Base-by-base conservation (phyloP, 768 basidiomycete species). In the Mycena indigotica region DNA sequence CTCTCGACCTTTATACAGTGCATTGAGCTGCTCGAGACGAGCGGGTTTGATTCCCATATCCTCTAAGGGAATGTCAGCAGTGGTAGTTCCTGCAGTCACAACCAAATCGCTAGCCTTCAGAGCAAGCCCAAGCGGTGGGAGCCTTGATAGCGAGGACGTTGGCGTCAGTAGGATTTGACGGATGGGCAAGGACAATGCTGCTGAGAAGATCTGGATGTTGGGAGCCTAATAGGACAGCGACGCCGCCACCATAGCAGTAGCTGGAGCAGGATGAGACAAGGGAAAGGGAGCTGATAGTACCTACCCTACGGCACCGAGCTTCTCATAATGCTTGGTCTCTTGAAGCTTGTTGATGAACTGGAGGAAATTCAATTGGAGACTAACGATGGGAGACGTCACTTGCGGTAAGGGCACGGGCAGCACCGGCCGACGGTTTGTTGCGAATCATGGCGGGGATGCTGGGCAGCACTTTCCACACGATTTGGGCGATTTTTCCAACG, bases 281-380 rank as follows among this genome's bases (percentile, higher is more conserved):
- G 39, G 26, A 48, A 38, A 40, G 10, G 24, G n/a, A n/a, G n/a
- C n/a, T n/a, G n/a, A n/a, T n/a, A n/a, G 28, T 25, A 50, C 69
- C 2, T 64, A 79, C 78, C 78, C 79, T 38, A 81, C 74, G 10
- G 72, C 72, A 15, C 79, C 79, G 40, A 81, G 64, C 40, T 74
- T 77, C 45, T 73, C 66, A 44, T 81, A 81, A 48, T 74, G 67
- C 61, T 76, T 79, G 59, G 73, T 68, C 26, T 67, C 70, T 48
- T 73, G 72, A 13, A 80, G 41, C 41, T 72, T 68, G 16, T 62
- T 48, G 28, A 79, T 72, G 53, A 79, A 74, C 78, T 81, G 41
- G 8, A 44, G 13, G n/a, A 44, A 19, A 46, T 10, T 45, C 5
- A 46, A 16, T 29, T 16, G 38, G 39, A 65, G 32, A 26, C 64